phyloP scores from a whole-genome alignment of 768 basidiomycete genomes.

The Russula brevipes region DNA sequence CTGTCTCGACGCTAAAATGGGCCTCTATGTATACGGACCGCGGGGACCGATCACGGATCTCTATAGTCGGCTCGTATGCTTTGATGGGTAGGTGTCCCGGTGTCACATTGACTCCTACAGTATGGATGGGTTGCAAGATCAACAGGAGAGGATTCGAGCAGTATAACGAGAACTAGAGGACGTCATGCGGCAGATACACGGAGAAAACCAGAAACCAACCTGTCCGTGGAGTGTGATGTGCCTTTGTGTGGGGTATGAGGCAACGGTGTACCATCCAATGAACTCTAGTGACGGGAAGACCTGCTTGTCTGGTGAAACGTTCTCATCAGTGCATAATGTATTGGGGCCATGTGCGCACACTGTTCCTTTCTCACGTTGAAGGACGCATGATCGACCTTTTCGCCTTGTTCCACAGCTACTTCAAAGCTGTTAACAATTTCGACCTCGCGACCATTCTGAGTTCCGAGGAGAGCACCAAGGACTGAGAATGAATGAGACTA shows the following conservation, averaged over 20 bases:
- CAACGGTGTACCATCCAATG: conserved; percentile 96
- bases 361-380: conserved; percentile 80
- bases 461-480: conserved; percentile 88
- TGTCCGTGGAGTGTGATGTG: conserved; percentile 87
- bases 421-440: conserved; percentile 98
- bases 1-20: conserved; percentile 87
- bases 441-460: conserved; percentile 89
- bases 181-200: neutral
- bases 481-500: conserved; percentile 44
- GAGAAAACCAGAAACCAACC: conserved; percentile 37
- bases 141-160: conserved; percentile 89
- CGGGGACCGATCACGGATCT: conserved; percentile 72
- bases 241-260: conserved; percentile 59
- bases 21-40: conserved; percentile 81
- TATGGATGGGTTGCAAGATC: conserved; percentile 53
- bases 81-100: conserved; percentile 80
- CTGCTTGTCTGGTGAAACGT: conserved; percentile 70
- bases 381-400: conserved; percentile 74
- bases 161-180: conserved; percentile 66
- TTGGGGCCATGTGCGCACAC: conserved; percentile 43
- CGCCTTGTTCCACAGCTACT: conserved; percentile 58
- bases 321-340: neutral
- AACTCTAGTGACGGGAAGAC: conserved; percentile 97
- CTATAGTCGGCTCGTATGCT: conserved; percentile 89
- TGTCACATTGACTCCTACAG: conserved; percentile 47